Evolutionary conservation across 768 basidiomycete species (phyloP).

Genomic region (Boletales sp.): DNA sequence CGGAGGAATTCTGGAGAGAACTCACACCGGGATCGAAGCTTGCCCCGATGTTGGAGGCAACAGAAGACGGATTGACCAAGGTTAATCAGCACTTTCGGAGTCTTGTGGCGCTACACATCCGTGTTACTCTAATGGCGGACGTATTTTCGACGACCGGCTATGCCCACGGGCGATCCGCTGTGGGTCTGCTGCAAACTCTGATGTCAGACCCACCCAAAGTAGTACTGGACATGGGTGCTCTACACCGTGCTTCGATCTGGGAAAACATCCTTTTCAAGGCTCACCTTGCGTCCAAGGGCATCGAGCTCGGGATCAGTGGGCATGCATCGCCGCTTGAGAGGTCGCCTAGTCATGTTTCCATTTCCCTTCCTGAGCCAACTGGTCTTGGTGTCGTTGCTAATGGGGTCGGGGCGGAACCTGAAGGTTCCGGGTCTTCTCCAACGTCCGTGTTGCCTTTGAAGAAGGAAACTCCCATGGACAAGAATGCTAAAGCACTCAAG

Average conservation of each 20-base stretch:
- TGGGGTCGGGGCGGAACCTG: constrained; percentile 26
- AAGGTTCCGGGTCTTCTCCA: constrained; percentile 18
- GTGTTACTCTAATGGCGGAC: constrained; percentile 80
- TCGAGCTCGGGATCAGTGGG: constrained; percentile 44
- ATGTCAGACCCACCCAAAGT: constrained; percentile 62
- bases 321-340: constrained; percentile 45
- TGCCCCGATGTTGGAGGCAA: constrained; percentile 53
- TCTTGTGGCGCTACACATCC: constrained; percentile 72
- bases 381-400: constrained; percentile 30
- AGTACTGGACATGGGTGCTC: constrained; percentile 65
- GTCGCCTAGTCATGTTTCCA: constrained; percentile 42
- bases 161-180: constrained; percentile 73
- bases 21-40: constrained; percentile 57
- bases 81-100: constrained; percentile 67
- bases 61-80: constrained; percentile 44
- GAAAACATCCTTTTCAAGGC: constrained; percentile 79
- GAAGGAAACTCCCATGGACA: constrained; percentile 46
- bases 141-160: constrained; percentile 82
- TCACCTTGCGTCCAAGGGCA: constrained; percentile 51
- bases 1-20: constrained; percentile 66
- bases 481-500: constrained; percentile 73
- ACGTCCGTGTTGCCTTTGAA: constrained; percentile 31
- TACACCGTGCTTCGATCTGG: constrained; percentile 83
- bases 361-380: constrained; percentile 39
- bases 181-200: constrained; percentile 70